Evolutionary conservation across 768 basidiomycete species (phyloP).

Genomic region (Phylloporus sp.): DNA sequence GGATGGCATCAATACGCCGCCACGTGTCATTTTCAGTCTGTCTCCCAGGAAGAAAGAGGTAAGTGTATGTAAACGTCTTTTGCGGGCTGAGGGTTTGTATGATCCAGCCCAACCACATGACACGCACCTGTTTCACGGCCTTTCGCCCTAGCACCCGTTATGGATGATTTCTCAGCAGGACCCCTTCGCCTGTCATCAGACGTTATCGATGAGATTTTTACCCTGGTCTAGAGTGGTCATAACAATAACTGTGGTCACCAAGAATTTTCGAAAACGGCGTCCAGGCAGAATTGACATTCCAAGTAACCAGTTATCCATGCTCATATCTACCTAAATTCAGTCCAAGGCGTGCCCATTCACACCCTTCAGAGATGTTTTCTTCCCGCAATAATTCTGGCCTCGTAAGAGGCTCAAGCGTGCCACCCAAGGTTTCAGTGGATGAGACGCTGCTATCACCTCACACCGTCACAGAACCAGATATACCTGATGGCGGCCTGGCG

Average conservation of each 20-base stretch:
- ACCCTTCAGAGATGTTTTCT: background rate
- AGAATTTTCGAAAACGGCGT: background rate
- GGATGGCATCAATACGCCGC: background rate
- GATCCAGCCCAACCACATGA: background rate
- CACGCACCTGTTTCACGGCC: background rate
- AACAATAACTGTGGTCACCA: background rate
- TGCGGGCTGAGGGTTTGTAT: background rate
- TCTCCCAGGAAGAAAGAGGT: background rate
- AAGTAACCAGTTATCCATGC: background rate
- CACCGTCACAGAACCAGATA: background rate
- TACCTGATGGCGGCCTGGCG: conserved; percentile 16
- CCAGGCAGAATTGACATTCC: background rate
- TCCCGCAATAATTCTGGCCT: background rate
- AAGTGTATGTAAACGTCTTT: conserved; percentile 1
- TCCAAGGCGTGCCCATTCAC: background rate
- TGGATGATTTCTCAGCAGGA: background rate
- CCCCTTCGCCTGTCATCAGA: background rate
- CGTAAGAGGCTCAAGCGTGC: background rate
- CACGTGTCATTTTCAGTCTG: background rate
- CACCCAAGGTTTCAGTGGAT: background rate
- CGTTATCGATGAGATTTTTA: background rate
- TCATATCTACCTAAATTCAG: background rate
- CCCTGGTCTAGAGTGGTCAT: too few species aligned
- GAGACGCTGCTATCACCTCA: background rate
- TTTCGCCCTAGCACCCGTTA: background rate